phyloP scores from a whole-genome alignment of 345 rosid genomes.

The Acer yangbiense region DNA sequence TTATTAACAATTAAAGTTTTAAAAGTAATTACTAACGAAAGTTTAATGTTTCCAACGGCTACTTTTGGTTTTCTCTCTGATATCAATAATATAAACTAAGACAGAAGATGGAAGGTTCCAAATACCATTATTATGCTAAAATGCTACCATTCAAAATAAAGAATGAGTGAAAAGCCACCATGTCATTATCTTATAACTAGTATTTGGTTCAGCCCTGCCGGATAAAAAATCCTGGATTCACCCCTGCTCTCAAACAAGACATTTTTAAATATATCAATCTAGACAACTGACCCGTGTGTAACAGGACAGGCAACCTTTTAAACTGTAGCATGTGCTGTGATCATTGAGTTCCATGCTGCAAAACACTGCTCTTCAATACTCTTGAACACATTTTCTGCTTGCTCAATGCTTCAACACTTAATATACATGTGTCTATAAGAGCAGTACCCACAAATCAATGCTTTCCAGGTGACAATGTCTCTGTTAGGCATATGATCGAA shows the following conservation, averaged over 20 bases:
- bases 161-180: neutral
- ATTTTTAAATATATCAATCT: neutral
- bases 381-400: slow-evolving; percentile 61
- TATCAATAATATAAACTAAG: too few relatives aligned
- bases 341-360: slow-evolving; percentile 79
- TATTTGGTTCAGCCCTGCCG: too few relatives aligned
- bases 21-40: too few relatives aligned
- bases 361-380: slow-evolving; percentile 51
- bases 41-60: too few relatives aligned
- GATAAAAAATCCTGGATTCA: too few relatives aligned
- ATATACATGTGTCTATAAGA: slow-evolving; percentile 76
- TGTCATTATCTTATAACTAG: too few relatives aligned
- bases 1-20: too few relatives aligned
- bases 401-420: slow-evolving; percentile 62
- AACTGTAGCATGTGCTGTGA: slow-evolving; percentile 58
- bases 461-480: slow-evolving; percentile 80
- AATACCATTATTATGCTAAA: neutral
- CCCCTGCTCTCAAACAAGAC: neutral
- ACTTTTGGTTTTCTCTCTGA: too few relatives aligned
- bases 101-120: neutral
- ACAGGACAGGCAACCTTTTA: slow-evolving; percentile 36
- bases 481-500: slow-evolving; percentile 70
- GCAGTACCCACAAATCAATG: slow-evolving; percentile 81
- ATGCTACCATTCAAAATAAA: neutral
- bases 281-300: neutral